These are phyloP conservation scores for Emergomyces pasteurianus DNA, from an alignment of 2,329 filamentous ascomycete genomes.

Conservation along the genomic window DNA sequence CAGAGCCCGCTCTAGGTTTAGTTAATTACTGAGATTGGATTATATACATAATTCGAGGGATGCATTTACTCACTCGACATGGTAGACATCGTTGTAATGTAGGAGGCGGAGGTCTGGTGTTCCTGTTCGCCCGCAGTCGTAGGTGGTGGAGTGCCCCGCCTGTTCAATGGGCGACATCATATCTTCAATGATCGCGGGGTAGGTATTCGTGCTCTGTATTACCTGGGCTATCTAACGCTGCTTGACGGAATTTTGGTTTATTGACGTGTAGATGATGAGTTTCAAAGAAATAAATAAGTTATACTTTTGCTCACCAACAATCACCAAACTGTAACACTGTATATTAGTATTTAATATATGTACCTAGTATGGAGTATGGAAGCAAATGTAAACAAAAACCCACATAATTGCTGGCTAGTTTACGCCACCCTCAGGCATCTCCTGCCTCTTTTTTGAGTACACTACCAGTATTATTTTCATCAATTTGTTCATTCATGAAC, in stretches of 20 bases:
- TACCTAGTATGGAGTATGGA: not conserved
- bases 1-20: constrained; percentile 45
- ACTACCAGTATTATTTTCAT: not conserved
- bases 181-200: not conserved
- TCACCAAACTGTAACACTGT: not conserved
- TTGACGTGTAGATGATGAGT: not conserved
- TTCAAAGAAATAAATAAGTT: not conserved
- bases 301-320: not conserved
- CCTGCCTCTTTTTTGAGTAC: not conserved
- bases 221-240: not conserved
- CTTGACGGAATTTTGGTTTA: not conserved
- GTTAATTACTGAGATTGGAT: not conserved
- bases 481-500: not conserved
- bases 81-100: constrained; percentile 93
- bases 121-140: constrained; percentile 31
- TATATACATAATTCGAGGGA: not conserved
- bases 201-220: not conserved
- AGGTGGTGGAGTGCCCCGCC: constrained; percentile 30
- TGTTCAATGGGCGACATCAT: constrained; percentile 19
- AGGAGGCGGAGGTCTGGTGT: constrained; percentile 65
- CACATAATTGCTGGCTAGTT: not conserved
- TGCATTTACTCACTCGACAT: constrained; percentile 50
- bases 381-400: not conserved
- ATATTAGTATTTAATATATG: not conserved
- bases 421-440: not conserved